Conservation (phyloP, 192 early-diverging fungal genomes). For the Entrophospora sp. region DNA sequence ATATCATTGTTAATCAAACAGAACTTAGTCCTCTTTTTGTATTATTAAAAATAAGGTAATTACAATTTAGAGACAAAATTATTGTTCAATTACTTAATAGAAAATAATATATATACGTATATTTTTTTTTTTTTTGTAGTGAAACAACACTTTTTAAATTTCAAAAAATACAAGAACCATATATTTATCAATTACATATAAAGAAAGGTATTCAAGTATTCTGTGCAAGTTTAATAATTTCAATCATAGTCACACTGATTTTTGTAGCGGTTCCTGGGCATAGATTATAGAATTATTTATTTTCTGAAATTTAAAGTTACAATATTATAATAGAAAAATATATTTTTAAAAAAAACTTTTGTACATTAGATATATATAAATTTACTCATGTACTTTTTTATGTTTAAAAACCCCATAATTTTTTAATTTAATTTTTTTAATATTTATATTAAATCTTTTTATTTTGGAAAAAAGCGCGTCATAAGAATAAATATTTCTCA, state of each 20-base stretch:
- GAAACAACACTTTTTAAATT: conserved; percentile 13
- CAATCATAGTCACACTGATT: conserved; percentile 4
- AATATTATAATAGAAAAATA: too few species aligned
- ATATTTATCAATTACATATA: conserved; percentile 16
- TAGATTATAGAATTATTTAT: conserved; percentile 9
- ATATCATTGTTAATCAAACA: conserved; percentile 9
- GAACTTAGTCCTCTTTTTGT: conserved; percentile 10
- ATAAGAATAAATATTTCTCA: too few species aligned
- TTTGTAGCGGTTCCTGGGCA: conserved; percentile 13
- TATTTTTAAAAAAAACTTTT: too few species aligned
- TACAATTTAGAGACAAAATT: not conserved
- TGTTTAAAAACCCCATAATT: too few species aligned
- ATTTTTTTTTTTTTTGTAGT: not conserved
- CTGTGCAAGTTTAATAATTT: not conserved
- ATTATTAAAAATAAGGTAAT: conserved; percentile 16
- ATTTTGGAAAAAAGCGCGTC: too few species aligned
- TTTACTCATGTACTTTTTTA: too few species aligned
- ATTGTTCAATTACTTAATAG: not conserved
- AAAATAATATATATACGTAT: not conserved
- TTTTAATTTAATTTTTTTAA: too few species aligned
- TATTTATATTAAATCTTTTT: too few species aligned
- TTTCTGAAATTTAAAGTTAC: too few species aligned
- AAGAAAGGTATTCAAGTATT: conserved; percentile 6
- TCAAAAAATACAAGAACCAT: conserved; percentile 4
- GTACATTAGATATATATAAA: too few species aligned